Evolutionary conservation across 139 green algal species (phyloP).

Genomic region (Chlorella sp.): DNA sequence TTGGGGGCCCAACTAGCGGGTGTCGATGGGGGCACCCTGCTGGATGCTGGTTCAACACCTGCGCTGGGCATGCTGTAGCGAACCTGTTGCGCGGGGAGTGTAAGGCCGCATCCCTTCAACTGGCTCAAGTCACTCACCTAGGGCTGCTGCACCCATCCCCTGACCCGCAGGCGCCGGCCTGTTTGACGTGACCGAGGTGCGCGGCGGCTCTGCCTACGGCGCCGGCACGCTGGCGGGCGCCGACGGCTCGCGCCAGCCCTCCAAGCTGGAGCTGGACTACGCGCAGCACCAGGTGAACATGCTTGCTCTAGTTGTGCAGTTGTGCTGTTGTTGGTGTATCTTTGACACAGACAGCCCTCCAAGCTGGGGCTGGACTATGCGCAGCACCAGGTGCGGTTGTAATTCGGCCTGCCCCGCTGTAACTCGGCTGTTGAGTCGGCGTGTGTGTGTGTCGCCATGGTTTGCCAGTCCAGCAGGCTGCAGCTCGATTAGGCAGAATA

Average conservation of each 20-base stretch:
- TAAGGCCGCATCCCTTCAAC: neutral
- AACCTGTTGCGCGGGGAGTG: too few species aligned
- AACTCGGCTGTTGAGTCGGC: too few species aligned
- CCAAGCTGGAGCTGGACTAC: conserved; percentile 68
- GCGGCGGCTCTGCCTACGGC: conserved; percentile 77
- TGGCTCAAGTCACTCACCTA: neutral
- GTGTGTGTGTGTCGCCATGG: neutral
- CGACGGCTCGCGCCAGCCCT: conserved; percentile 70
- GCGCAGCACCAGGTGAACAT: conserved; percentile 53
- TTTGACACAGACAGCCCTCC: conserved; percentile 64
- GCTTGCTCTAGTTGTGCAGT: neutral
- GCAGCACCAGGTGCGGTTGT: conserved; percentile 39
- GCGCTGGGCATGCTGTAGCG: too few species aligned
- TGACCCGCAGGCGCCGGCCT: neutral
- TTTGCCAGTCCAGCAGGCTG: too few species aligned
- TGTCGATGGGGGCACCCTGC: neutral
- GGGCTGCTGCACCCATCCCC: neutral
- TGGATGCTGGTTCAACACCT: neutral
- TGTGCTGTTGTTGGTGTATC: conserved; percentile 19
- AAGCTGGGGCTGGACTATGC: conserved; percentile 70
- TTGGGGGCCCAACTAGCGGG: too few species aligned
- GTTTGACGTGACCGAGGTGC: conserved; percentile 46
- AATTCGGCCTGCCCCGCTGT: too few species aligned
- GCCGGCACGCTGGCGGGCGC: conserved; percentile 68
- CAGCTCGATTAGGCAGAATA: too few species aligned